Evolutionary conservation across 192 early-diverging fungal genomes (phyloP), one percentile per base, ranked within the genome.

Genomic region (Coemansia sp.): DNA sequence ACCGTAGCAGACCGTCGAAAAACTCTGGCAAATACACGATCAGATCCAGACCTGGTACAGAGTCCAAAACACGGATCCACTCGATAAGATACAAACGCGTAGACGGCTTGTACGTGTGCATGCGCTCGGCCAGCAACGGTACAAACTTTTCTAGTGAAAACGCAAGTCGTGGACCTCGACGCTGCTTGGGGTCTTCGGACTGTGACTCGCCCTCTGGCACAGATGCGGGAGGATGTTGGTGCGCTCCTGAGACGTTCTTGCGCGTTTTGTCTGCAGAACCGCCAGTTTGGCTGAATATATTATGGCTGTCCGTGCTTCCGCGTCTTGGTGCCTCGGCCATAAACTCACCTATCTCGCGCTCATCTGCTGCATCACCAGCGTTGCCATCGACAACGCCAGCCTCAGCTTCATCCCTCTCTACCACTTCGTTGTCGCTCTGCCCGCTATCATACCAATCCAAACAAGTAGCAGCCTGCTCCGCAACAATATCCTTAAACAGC

Each of bases 401-500:
- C 11, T 57, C 22, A 1, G 11, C 61, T 1, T 30, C 65, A 14
- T 14, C 54, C 7, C 22, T 50, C 7, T 1, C 34, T 12, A 10
- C 25, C 4, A 14, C 56, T 5, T 17, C 56, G 18, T 28, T 22
- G 8, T 62, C 64, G 25, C 56, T 49, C 10, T 33, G 36, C 22
- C 54, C 52, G 48, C 20, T 51, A 14, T 68, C 77, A 18, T 75
- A 80, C 78, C 78, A 81, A 40, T 75, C 78, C 56, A 87, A 69
- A 66, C 90, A 96, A 30, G 88, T 91, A 0, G 88, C 88, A 3
- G 94, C 86, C 51, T 92, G 88, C 66, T 98, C 98, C 1, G 91
- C 89, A 0, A 98, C 96, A 77, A 99, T 92, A 64, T 99, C 98
- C 79, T 97, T 97, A 64, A 99, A 89, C 40, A 99, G 83, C 38